phyloP scores from a whole-genome alignment of 2,329 filamentous ascomycete genomes.

The Epichloe coenophiala region DNA sequence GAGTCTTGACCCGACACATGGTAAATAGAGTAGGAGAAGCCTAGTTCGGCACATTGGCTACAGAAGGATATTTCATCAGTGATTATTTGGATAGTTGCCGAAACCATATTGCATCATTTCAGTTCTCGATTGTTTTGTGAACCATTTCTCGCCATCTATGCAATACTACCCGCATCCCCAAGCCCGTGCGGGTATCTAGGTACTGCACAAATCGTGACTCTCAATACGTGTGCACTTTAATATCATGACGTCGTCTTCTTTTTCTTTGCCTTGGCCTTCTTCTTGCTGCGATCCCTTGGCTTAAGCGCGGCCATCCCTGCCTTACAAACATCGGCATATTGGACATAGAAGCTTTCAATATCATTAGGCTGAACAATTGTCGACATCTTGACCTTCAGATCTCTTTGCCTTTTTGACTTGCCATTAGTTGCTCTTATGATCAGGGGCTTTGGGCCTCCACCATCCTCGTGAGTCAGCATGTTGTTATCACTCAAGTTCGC shows the following conservation, averaged over 20 bases:
- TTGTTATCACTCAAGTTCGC: constrained; percentile 22
- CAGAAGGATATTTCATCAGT: too few species aligned
- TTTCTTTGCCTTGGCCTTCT: constrained; percentile 65
- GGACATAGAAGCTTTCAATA: constrained; percentile 66
- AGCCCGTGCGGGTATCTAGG: neutral
- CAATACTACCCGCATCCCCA: neutral
- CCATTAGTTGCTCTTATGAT: constrained; percentile 78
- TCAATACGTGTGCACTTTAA: constrained; percentile 31
- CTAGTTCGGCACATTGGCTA: too few species aligned
- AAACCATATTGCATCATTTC: too few species aligned
- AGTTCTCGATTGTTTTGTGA: neutral
- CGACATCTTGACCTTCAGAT: constrained; percentile 58
- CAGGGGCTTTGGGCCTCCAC: constrained; percentile 50
- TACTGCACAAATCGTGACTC: neutral
- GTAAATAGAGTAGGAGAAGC: too few species aligned
- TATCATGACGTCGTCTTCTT: constrained; percentile 35
- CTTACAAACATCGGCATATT: constrained; percentile 87
- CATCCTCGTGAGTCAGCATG: constrained; percentile 46
- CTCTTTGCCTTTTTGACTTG: constrained; percentile 42
- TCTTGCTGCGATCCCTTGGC: constrained; percentile 83
- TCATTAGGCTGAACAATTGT: constrained; percentile 68
- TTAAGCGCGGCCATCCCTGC: constrained; percentile 77
- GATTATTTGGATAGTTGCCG: too few species aligned
- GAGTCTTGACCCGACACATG: too few species aligned
- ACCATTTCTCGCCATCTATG: neutral